Conservation (phyloP, 2,329 filamentous ascomycete genomes). For the Aspergillus sp. region DNA sequence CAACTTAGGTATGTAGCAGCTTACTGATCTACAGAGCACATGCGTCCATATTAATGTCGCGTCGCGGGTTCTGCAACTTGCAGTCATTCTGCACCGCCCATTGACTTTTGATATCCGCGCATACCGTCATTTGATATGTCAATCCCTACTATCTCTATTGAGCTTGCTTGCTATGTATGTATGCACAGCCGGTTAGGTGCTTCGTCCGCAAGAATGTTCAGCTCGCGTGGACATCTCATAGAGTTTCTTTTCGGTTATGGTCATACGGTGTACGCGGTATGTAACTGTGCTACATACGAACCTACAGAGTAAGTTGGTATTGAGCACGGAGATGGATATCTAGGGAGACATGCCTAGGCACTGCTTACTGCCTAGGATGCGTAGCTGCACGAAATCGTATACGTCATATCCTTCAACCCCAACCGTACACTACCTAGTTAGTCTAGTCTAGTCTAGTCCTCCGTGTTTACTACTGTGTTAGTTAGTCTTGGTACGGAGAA, state of each 20-base stretch:
- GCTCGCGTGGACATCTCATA: not conserved
- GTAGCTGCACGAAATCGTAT: too few species aligned
- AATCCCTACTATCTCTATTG: not conserved
- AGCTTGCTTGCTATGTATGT: too few species aligned
- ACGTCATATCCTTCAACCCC: too few species aligned
- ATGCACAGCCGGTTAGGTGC: not conserved
- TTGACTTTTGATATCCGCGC: not conserved
- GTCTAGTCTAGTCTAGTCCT: too few species aligned
- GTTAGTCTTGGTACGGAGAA: too few species aligned
- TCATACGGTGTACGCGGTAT: too few species aligned
- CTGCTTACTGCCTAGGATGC: too few species aligned
- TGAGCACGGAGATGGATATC: not conserved
- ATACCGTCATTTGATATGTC: not conserved
- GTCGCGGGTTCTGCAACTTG: not conserved
- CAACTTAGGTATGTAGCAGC: not conserved
- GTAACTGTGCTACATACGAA: too few species aligned
- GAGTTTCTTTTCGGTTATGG: not conserved
- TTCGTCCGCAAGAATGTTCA: not conserved
- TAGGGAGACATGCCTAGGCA: not conserved
- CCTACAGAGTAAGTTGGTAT: too few species aligned
- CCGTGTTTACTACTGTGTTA: too few species aligned
- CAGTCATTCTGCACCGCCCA: not conserved
- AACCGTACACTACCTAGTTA: too few species aligned
- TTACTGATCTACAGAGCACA: not conserved
- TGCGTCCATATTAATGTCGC: not conserved